phyloP scores from a whole-genome alignment of 2,329 filamentous ascomycete species.

The Xylariaceae sp. region DNA sequence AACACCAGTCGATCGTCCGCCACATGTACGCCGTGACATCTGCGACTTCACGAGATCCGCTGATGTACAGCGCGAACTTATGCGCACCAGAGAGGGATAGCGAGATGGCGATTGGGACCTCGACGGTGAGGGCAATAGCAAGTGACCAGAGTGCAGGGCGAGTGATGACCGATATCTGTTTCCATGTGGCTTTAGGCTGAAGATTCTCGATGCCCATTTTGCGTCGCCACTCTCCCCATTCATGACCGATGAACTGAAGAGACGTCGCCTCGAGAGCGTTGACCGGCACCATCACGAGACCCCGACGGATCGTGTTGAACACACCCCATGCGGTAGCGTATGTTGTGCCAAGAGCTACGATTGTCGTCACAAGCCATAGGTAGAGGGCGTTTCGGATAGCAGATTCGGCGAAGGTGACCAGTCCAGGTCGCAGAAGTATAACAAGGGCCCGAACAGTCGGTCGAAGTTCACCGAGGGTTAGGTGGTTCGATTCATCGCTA shows the following conservation, averaged over 20 bases:
- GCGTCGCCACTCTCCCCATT: slow-evolving; percentile 27
- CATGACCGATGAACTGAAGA: neutral
- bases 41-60: slow-evolving; percentile 51
- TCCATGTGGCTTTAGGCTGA: slow-evolving; percentile 13
- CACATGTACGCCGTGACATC: slow-evolving; percentile 62
- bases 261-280: neutral
- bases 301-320: neutral
- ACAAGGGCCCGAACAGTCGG: slow-evolving; percentile 42
- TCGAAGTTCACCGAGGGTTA: slow-evolving; percentile 5
- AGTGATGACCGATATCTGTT: slow-evolving; percentile 34
- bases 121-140: slow-evolving; percentile 49
- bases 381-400: slow-evolving; percentile 64
- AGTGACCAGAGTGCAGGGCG: slow-evolving; percentile 51
- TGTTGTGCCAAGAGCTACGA: slow-evolving; percentile 56
- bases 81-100: slow-evolving; percentile 55
- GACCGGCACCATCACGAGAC: neutral
- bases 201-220: slow-evolving; percentile 17
- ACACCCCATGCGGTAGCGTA: slow-evolving; percentile 65
- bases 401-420: slow-evolving; percentile 58
- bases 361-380: slow-evolving; percentile 62
- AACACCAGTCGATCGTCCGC: slow-evolving; percentile 58
- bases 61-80: slow-evolving; percentile 59
- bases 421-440: slow-evolving; percentile 51
- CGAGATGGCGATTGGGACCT: slow-evolving; percentile 58
- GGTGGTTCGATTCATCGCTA: neutral